Evolutionary conservation across 78 protist species (phyloP).

Genomic region (Cavenderia fasciculata): DNA sequence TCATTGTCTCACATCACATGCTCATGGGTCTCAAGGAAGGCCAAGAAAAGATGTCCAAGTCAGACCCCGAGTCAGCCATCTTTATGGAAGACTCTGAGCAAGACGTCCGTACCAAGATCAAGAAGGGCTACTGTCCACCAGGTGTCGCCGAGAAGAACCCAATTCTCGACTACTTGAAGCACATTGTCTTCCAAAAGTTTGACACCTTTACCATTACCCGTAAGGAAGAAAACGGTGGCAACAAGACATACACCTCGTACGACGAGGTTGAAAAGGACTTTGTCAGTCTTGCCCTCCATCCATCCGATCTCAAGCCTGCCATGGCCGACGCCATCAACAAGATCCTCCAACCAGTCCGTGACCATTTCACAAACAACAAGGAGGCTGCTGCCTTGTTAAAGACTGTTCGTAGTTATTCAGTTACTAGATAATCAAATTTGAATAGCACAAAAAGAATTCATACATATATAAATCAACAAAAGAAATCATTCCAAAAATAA

Average conservation of each 20-base stretch:
- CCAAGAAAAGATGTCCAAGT: conserved; percentile 97
- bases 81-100: conserved; percentile 97
- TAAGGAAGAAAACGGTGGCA: conserved; percentile 49
- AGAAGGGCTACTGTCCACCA: conserved; percentile 89
- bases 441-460: too few relatives aligned
- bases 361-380: conserved; percentile 83
- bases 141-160: conserved; percentile 74
- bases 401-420: conserved; percentile 77
- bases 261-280: conserved; percentile 49
- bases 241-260: conserved; percentile 14
- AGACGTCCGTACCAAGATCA: conserved; percentile 93
- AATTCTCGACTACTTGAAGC: conserved; percentile 69
- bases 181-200: conserved; percentile 76
- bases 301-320: conserved; percentile 90
- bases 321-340: conserved; percentile 84
- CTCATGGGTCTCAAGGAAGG: conserved; percentile 92
- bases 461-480: too few relatives aligned
- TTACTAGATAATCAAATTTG: conserved; percentile 76
- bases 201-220: conserved; percentile 1
- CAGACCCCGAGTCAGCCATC: conserved; percentile 97
- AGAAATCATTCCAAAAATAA: too few relatives aligned
- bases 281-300: conserved; percentile 63
- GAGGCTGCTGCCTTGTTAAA: conserved; percentile 86
- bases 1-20: conserved; percentile 98
- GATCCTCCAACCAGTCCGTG: conserved; percentile 92